Evolutionary conservation across 805 yeast genomes (phyloP).

Genomic region (Blastobotrys parvus): DNA sequence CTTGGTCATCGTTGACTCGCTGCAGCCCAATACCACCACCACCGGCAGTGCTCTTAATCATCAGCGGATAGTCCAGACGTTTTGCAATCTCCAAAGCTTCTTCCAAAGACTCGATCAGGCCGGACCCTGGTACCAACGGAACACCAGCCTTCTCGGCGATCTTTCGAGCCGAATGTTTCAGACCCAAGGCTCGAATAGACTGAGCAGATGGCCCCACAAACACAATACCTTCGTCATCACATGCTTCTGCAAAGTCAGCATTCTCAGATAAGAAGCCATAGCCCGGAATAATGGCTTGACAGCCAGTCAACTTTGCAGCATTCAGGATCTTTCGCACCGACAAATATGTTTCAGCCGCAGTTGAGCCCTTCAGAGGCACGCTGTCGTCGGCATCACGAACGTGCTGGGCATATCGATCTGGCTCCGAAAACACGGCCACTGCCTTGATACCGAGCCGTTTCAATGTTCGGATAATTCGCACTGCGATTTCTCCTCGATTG

Average conservation of each 20-base stretch:
- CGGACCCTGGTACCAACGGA: slow-evolving; percentile 97
- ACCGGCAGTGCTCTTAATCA: slow-evolving; percentile 98
- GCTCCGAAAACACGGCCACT: slow-evolving; percentile 85
- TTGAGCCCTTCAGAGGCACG: slow-evolving; percentile 65
- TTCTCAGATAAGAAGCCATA: slow-evolving; percentile 95
- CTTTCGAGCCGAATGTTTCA: slow-evolving; percentile 94
- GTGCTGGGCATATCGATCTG: slow-evolving; percentile 83
- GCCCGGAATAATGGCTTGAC: slow-evolving; percentile 97
- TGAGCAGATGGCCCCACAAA: slow-evolving; percentile 97
- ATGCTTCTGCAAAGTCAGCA: slow-evolving; percentile 89
- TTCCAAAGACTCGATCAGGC: slow-evolving; percentile 56
- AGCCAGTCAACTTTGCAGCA: slow-evolving; percentile 76
- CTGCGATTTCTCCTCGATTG: slow-evolving; percentile 97
- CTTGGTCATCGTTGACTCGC: slow-evolving; percentile 76
- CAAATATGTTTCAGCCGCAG: slow-evolving; percentile 88
- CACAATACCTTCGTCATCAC: slow-evolving; percentile 72
- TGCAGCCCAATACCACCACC: slow-evolving; percentile 99
- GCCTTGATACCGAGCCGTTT: slow-evolving; percentile 70
- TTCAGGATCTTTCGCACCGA: slow-evolving; percentile 73
- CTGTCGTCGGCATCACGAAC: slow-evolving; percentile 77
- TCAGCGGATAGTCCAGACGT: slow-evolving; percentile 71
- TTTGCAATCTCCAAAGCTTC: slow-evolving; percentile 76
- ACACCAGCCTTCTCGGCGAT: slow-evolving; percentile 88
- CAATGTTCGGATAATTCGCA: slow-evolving; percentile 81
- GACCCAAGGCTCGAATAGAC: slow-evolving; percentile 82